Evolutionary conservation across 108 stramenopile species (phyloP), one percentile per base, ranked within the genome.

Genomic region (Cyclotella kingstonii): DNA sequence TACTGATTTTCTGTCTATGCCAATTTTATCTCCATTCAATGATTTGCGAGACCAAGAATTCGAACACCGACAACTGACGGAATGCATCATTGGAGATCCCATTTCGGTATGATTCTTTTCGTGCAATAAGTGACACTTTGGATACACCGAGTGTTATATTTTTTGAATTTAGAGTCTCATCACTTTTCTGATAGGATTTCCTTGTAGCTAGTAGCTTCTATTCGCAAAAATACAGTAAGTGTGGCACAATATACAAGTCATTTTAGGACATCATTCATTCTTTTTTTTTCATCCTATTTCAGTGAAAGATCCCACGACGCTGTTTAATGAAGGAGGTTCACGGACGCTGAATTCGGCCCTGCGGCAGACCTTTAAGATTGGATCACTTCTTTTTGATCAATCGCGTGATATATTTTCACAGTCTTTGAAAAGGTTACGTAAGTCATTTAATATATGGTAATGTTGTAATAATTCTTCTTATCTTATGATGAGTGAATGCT

Each of bases 81-180:
- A 79, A 35, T 68, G 63, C 57, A 45, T 79, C 1, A 52, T 77
- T 46, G 76, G 76, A 18, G 46, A 61, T 7, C 76, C 70, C 17
- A 26, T 77, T 35, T 77, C 71, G 23, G 75, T 69, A 33, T 26
- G 68, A 49, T 47, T 56, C 12, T 42, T 44, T 1, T 6, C 28
- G n/a, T 28, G 3, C 19, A 8, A 6, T 30, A 4, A 35, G 48
- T 27, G 33, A 49, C 30, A 26, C 40, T n/a, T 27, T 29, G 11
- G 15, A 29, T 39, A 9, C 10, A 0, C 27, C n/a, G 9, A 4
- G 0, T 47, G 17, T 21, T 23, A 39, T 51, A 19, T 52, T 2
- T 39, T 28, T 3, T 14, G 0, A 11, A 59, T 12, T 34, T 22
- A 31, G 18, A 35, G 11, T 41, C 33, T 0, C 2, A 10, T 42